Evolutionary conservation across 1,139 yeast species (phyloP).

Genomic region (Candida albicans): DNA sequence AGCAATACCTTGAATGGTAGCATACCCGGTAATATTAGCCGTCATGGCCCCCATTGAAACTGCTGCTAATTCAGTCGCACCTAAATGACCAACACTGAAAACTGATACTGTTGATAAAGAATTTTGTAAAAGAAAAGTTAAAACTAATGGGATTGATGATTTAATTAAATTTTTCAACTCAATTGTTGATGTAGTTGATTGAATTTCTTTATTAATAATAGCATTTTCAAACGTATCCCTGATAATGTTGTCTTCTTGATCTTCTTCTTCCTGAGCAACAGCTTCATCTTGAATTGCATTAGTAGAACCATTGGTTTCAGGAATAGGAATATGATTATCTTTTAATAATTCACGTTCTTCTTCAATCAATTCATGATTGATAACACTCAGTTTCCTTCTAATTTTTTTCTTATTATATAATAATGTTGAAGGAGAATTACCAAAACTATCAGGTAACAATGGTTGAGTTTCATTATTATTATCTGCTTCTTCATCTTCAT

Average conservation of each 20-base stretch:
- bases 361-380: slow-evolving; percentile 28
- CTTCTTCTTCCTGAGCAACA: slow-evolving; percentile 9
- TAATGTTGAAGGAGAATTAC: not conserved
- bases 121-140: slow-evolving; percentile 55
- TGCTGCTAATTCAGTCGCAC: slow-evolving; percentile 59
- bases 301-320: not conserved
- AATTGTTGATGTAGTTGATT: slow-evolving; percentile 24
- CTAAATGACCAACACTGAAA: slow-evolving; percentile 59
- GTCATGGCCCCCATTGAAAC: slow-evolving; percentile 66
- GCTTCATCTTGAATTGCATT: too few relatives aligned
- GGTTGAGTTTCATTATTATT: slow-evolving; percentile 17
- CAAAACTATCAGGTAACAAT: slow-evolving; percentile 9
- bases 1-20: slow-evolving; percentile 59
- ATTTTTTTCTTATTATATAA: slow-evolving; percentile 5
- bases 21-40: slow-evolving; percentile 58
- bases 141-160: slow-evolving; percentile 52
- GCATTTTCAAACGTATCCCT: slow-evolving; percentile 41
- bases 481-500: slow-evolving; percentile 10
- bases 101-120: slow-evolving; percentile 59
- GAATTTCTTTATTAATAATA: slow-evolving; percentile 26
- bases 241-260: slow-evolving; percentile 29
- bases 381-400: slow-evolving; percentile 26
- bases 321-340: slow-evolving; percentile 26
- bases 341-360: slow-evolving; percentile 40
- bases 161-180: slow-evolving; percentile 43